A percentile compares a stretch with the other conserved stretches of the same genome.
Conservation (phyloP, 2,329 filamentous ascomycete genomes). For the Epichloe typhina region DNA sequence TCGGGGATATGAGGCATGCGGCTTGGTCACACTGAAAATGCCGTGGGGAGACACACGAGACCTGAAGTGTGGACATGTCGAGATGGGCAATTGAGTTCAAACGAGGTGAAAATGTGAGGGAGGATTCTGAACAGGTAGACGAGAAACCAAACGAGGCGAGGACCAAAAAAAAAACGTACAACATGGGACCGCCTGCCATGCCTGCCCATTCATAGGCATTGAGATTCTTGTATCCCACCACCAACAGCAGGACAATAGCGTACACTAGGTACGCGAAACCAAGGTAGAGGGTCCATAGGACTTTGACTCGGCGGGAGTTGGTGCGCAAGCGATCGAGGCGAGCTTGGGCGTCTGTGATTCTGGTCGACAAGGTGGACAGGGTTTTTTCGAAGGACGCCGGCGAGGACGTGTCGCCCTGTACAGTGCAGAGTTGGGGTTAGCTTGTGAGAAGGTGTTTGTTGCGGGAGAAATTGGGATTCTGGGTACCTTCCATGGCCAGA, state of each 20-base stretch:
- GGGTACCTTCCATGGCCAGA: constrained; percentile 12
- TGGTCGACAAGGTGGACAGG: constrained; percentile 66
- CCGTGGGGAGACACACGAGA: too few species aligned
- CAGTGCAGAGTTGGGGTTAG: constrained; percentile 7
- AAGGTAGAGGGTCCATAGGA: constrained; percentile 82
- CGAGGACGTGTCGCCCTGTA: constrained; percentile 63
- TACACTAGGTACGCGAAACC: constrained; percentile 84
- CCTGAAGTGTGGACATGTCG: too few species aligned
- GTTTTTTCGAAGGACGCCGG: constrained; percentile 89
- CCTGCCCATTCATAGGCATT: constrained; percentile 64
- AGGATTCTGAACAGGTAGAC: too few species aligned
- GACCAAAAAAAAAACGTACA: constrained; percentile 37
- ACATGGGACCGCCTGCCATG: constrained; percentile 61
- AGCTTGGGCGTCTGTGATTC: constrained; percentile 64
- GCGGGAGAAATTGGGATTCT: background rate
- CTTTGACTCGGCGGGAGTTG: constrained; percentile 63
- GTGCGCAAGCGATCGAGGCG: constrained; percentile 62
- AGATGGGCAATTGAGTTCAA: too few species aligned
- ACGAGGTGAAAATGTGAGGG: too few species aligned
- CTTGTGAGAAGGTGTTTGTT: background rate
- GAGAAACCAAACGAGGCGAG: background rate
- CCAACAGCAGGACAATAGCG: constrained; percentile 65
- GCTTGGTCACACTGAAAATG: too few species aligned
- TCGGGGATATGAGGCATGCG: too few species aligned
- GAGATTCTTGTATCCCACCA: constrained; percentile 74